These are phyloP conservation scores for Stemphylium vesicarium DNA, from an alignment of 2,329 filamentous ascomycete species.

Conservation along the genomic window DNA sequence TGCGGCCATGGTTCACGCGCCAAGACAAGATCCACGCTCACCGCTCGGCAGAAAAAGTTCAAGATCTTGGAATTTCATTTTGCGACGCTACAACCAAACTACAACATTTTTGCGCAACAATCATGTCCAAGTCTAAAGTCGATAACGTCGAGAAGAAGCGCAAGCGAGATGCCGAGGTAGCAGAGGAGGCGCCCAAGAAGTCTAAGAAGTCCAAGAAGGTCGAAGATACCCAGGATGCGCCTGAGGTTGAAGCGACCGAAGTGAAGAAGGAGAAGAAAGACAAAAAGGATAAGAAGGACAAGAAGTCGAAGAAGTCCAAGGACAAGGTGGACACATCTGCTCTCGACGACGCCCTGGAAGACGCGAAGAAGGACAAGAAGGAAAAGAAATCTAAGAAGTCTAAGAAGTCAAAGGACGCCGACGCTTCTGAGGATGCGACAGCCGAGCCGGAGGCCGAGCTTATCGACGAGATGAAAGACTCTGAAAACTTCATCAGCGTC, in stretches of 20 bases:
- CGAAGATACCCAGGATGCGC: constrained; percentile 22
- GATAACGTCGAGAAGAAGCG: constrained; percentile 42
- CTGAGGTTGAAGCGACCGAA: constrained; percentile 19
- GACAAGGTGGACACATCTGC: constrained; percentile 8
- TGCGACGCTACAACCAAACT: constrained; percentile 16
- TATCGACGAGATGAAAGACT: constrained; percentile 18
- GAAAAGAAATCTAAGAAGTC: constrained; percentile 33
- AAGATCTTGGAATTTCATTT: constrained; percentile 29
- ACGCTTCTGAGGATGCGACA: constrained; percentile 8
- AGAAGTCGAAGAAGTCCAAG: constrained; percentile 33
- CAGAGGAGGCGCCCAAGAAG: constrained; percentile 36
- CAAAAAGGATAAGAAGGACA: constrained; percentile 27
- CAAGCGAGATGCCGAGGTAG: constrained; percentile 40
- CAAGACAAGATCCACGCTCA: constrained; percentile 21
- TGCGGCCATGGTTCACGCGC: constrained; percentile 24
- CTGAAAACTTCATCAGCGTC: constrained; percentile 23
- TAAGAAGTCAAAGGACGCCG: constrained; percentile 30
- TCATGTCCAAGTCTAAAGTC: constrained; percentile 31
- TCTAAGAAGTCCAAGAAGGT: constrained; percentile 41
- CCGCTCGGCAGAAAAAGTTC: constrained; percentile 31
- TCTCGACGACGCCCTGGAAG: constrained; percentile 13
- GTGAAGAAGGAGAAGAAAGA: constrained; percentile 28
- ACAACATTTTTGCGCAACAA: constrained; percentile 13
- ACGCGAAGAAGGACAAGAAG: constrained; percentile 21
- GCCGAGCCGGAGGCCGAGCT: constrained; percentile 18